Evolutionary conservation across 148 eudicot genomes (phyloP), one percentile per base, ranked within the genome.

Genomic region (Limonium bicolor): DNA sequence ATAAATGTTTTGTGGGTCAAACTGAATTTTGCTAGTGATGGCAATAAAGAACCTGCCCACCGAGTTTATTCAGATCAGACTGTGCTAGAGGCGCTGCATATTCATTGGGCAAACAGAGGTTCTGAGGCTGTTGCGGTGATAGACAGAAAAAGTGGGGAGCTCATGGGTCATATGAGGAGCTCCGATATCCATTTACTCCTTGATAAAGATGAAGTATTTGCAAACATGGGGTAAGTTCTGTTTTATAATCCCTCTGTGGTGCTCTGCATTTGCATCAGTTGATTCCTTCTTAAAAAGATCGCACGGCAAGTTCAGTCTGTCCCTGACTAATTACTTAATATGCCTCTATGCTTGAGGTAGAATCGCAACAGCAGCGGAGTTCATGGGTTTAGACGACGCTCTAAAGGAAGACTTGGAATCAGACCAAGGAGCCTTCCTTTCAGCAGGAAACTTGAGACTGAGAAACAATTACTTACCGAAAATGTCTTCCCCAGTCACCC

Each of bases 81-180:
- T 55, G 42, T 73, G 2, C 48, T 57, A 14, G 68, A 65, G 40
- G 70, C 51, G 4, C 31, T 64, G 12, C 43, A 43, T 25, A 42
- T 54, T 19, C 13, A 68, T 35, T 46, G 60, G 51, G 48, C 46
- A 18, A 55, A 56, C 52, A 53, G 47, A 49, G n/a, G n/a, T n/a
- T 41, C 44, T 4, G 50, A 56, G 53, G 66, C 60, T 32, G 64
- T 66, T 41, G 80, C 70, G 25, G 73, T 63, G 15, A 48, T 70
- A 14, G 36, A 60, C 6, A 49, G 70, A 41, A 43, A 31, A 17
- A 66, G 59, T 5, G 7, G 43, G 33, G 57, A 50, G 58, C 34
- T 66, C 19, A 48, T 60, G 3, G 73, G 80, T n/a, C 59, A 43
- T 17, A 39, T 74, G 32, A 51, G 64, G 29, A 54, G 35, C 29